Base-by-base conservation (phyloP, 176 grass and related monocot species). In the Zea luxurians region DNA sequence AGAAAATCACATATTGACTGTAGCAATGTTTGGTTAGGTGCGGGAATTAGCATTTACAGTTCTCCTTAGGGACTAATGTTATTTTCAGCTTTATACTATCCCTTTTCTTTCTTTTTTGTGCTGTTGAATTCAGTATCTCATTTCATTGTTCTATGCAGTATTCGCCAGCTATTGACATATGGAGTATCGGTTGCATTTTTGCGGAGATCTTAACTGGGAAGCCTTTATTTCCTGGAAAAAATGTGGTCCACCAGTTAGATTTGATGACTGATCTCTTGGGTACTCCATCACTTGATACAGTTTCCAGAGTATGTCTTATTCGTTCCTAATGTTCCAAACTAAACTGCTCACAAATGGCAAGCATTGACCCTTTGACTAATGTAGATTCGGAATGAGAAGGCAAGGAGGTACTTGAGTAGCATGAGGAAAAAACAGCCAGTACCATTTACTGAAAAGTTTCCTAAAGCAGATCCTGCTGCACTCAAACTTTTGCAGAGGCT, bases 181-280 rank as follows among this genome's bases (percentile, higher is more conserved):
- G 96, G 96, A 99, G 96, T 86, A 99, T 99, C 70, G 96, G 96
- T 86, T 99, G 96, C 88, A 99, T 99, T 82, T 99, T 99, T 90
- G 92, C 86, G 38, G 96, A 99, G 73, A 86, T 96, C 65, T 78
- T 99, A 62, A 92, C 92, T 48, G 96, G 96, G 54, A 99, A 96
- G 67, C 96, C 96, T 76, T 85, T 99, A 74, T 99, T 99, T 89
- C 92, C 96, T 81, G 96, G 96, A 4, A 99, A 99, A 89, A 99
- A 99, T 93, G 96, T 99, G 60, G 96, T 99, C 84, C 90, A 96
- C 73, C 92, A 99, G 54, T 89, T 99, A 83, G 96, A 99, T 86
- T 87, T 99, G 74, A 99, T 99, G 86, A 99, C 96, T 61, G 90
- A 99, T 96, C 92, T 93, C 79, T 86, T 99, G 81, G 96, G 96